Evolutionary conservation across 768 basidiomycete genomes (phyloP).

Genomic region (Russula foetens): DNA sequence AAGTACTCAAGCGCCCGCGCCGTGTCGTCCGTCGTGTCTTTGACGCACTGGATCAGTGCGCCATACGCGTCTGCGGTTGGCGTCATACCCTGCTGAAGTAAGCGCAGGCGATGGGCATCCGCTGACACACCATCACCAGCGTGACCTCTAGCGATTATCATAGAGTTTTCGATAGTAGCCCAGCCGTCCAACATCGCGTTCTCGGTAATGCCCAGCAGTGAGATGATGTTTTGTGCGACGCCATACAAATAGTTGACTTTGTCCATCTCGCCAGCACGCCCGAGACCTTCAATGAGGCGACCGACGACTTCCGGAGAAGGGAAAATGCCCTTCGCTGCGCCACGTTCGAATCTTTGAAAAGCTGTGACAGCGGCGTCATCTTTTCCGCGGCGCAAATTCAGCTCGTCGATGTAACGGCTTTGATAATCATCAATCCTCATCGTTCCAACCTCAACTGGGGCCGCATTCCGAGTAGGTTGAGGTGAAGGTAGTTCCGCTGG

Average conservation of each 20-base stretch:
- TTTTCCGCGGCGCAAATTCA: slow-evolving; percentile 8
- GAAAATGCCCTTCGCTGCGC: slow-evolving; percentile 36
- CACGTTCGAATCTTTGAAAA: slow-evolving; percentile 42
- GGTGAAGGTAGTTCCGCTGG: slow-evolving; percentile 10
- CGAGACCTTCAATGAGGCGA: slow-evolving; percentile 58
- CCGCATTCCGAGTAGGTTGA: not conserved
- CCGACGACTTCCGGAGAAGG: slow-evolving; percentile 48
- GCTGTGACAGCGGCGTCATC: slow-evolving; percentile 32
- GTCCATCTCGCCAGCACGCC: slow-evolving; percentile 50
- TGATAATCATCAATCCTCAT: slow-evolving; percentile 25
- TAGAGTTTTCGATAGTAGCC: slow-evolving; percentile 77
- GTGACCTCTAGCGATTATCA: slow-evolving; percentile 83
- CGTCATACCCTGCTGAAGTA: slow-evolving; percentile 66
- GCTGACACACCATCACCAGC: slow-evolving; percentile 73
- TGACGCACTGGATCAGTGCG: slow-evolving; percentile 76
- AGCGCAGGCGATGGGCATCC: slow-evolving; percentile 68
- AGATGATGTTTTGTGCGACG: slow-evolving; percentile 54
- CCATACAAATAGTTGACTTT: slow-evolving; percentile 61
- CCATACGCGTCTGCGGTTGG: slow-evolving; percentile 91
- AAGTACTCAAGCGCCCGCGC: slow-evolving; percentile 80
- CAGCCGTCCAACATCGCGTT: slow-evolving; percentile 50
- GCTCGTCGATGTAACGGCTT: slow-evolving; percentile 28
- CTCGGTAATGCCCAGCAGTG: slow-evolving; percentile 35
- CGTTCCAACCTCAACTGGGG: not conserved
- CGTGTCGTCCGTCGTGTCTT: slow-evolving; percentile 95